These are phyloP conservation scores for Trypanosoma caninum DNA, from an alignment of 208 protist genomes.

Conservation along the genomic window DNA sequence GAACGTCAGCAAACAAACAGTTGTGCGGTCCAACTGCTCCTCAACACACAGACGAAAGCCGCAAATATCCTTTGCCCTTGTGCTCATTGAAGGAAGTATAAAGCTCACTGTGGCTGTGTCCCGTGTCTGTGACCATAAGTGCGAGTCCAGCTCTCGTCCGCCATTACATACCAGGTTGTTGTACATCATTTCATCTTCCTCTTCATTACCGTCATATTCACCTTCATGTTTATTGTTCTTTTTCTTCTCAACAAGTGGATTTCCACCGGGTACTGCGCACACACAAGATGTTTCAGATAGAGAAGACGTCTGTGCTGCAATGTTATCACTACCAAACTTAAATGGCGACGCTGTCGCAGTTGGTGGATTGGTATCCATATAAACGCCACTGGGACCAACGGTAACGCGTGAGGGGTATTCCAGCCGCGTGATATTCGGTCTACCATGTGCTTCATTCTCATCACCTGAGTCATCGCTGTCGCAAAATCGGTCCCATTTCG, in stretches of 20 bases:
- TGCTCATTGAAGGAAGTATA: slow-evolving; percentile 47
- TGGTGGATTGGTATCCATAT: slow-evolving; percentile 32
- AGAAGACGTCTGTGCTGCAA: not conserved
- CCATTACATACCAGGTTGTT: slow-evolving; percentile 58
- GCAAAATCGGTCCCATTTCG: slow-evolving; percentile 75
- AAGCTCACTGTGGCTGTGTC: slow-evolving; percentile 66
- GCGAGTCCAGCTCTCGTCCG: slow-evolving; percentile 44
- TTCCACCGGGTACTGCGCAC: not conserved
- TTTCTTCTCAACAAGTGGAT: not conserved
- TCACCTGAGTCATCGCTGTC: slow-evolving; percentile 26
- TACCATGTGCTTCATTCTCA: not conserved
- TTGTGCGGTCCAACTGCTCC: slow-evolving; percentile 15
- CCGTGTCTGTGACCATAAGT: slow-evolving; percentile 70
- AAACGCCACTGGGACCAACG: slow-evolving; percentile 51
- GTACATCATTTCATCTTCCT: slow-evolving; percentile 66
- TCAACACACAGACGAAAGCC: slow-evolving; percentile 34
- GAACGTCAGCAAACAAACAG: slow-evolving; percentile 18
- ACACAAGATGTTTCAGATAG: not conserved
- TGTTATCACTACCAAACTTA: not conserved
- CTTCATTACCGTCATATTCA: slow-evolving; percentile 6
- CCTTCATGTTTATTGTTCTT: not conserved
- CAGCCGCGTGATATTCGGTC: slow-evolving; percentile 46
- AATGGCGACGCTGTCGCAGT: slow-evolving; percentile 51
- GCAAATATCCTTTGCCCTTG: slow-evolving; percentile 35
- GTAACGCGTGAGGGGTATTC: slow-evolving; percentile 63